A percentile compares a stretch with the other conserved stretches of the same genome.
Evolutionary conservation across 768 basidiomycete species (phyloP).

Genomic region (Inosperma sp.): DNA sequence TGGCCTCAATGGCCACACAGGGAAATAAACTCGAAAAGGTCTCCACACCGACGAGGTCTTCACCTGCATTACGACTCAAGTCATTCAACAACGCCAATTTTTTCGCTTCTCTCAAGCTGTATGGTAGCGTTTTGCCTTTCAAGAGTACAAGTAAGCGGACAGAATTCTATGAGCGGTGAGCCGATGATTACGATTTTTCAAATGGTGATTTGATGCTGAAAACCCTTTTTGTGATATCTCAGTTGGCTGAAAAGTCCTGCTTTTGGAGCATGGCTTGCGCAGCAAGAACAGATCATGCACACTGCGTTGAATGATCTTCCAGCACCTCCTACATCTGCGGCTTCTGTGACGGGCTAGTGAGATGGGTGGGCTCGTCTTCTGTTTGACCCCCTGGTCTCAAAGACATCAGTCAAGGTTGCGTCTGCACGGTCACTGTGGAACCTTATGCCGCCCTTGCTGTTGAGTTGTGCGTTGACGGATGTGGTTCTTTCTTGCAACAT

Average conservation of each 20-base stretch:
- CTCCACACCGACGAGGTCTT: neutral
- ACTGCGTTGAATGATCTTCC: conserved; percentile 40
- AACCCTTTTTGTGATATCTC: neutral
- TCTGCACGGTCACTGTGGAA: too few relatives aligned
- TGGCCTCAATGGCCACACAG: too few relatives aligned
- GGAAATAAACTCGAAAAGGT: too few relatives aligned
- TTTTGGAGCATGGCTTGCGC: conserved; percentile 76
- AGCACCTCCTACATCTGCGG: neutral
- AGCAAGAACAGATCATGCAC: conserved; percentile 69
- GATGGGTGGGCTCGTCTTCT: too few relatives aligned
- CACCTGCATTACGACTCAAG: conserved; percentile 44
- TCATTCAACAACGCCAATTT: conserved; percentile 69
- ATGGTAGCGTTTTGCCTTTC: conserved; percentile 73
- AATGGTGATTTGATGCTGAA: neutral
- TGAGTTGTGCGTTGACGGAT: too few relatives aligned
- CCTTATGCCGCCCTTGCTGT: too few relatives aligned
- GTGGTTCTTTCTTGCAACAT: too few relatives aligned
- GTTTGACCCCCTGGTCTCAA: too few relatives aligned
- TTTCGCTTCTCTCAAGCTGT: conserved; percentile 63
- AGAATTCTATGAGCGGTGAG: conserved; percentile 65
- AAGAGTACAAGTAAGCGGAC: conserved; percentile 56
- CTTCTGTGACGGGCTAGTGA: too few relatives aligned
- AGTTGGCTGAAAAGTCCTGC: conserved; percentile 69
- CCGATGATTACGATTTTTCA: neutral
- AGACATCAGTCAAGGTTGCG: too few relatives aligned